Conservation (phyloP, 2,329 filamentous ascomycete genomes). For the Aspergillus jensenii region DNA sequence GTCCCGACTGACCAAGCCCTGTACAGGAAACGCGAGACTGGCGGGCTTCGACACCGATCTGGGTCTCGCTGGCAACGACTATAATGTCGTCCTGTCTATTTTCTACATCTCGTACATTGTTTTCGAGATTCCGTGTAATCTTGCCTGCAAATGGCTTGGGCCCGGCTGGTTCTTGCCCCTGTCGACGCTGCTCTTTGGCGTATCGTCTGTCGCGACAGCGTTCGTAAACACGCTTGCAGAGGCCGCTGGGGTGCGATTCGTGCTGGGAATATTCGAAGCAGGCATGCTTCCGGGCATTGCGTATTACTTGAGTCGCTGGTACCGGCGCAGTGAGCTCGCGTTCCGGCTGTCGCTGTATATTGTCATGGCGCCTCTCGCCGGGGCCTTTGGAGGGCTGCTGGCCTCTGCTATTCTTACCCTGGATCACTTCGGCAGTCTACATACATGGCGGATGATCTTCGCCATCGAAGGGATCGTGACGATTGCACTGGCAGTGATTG, state of each 20-base stretch:
- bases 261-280: slow-evolving; percentile 69
- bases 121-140: slow-evolving; percentile 68
- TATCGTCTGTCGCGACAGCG: slow-evolving; percentile 63
- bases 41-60: slow-evolving; percentile 66
- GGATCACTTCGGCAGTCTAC: slow-evolving; percentile 56
- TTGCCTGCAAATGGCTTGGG: slow-evolving; percentile 69
- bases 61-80: slow-evolving; percentile 61
- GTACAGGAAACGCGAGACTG: slow-evolving; percentile 64
- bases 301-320: slow-evolving; percentile 73
- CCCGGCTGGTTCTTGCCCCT: slow-evolving; percentile 70
- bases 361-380: slow-evolving; percentile 68
- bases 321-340: slow-evolving; percentile 65
- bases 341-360: slow-evolving; percentile 69
- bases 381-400: slow-evolving; percentile 69
- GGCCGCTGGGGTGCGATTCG: slow-evolving; percentile 63
- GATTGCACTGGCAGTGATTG: slow-evolving; percentile 56
- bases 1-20: background rate
- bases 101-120: slow-evolving; percentile 75
- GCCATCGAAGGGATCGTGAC: slow-evolving; percentile 69
- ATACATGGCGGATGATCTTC: slow-evolving; percentile 69
- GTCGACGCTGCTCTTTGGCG: slow-evolving; percentile 63
- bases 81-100: slow-evolving; percentile 65
- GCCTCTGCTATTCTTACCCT: slow-evolving; percentile 64
- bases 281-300: slow-evolving; percentile 73
- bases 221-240: slow-evolving; percentile 59